Base-by-base conservation (phyloP, 306 rosid species). In the Cercis canadensis region DNA sequence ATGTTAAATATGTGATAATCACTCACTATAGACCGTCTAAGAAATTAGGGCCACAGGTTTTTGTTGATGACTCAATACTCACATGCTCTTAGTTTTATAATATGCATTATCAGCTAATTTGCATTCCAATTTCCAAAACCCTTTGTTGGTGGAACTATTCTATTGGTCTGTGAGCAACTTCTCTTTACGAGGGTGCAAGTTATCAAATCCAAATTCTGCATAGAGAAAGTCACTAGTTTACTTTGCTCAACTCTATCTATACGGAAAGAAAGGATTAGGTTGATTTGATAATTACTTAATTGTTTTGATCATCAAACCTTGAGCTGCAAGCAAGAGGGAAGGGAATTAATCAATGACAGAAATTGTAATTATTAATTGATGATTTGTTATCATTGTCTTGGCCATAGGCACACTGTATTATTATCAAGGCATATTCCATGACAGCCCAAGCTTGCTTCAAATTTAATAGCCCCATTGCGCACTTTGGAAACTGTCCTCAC, bases 11-110 rank as follows among this genome's bases (percentile, higher is more conserved):
- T 31, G 32, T 29, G 40, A 56, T 65, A 53, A 53, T 65, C 65
- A 54, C 29, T 71, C 70, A 9, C 13, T 16, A 16, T 3, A 24
- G 12, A 75, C 87, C 87, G 87, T 56, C 87, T 4, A 52, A 53
- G 40, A 68, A 82, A 75, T 66, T 55, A 58, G 31, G 70, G 81
- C 87, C 87, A 78, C 66, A 45, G 44, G 75, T 33, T 78, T 41
- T 33, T 75, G 57, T 70, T 36, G 64, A 49, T 21, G 54, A 59
- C 34, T 69, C 57, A 43, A 39, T 15, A 16, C 15, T 36, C 53
- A 0, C 14, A 41, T 69, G 64, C 29, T 13, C 45, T 58, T 7
- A 57, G 0, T 16, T 32, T 18, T 53, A 8, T 10, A 10, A 3
- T 12, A 3, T 10, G 13, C 49, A 43, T 8, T 43, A 1, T 47